Evolutionary conservation across 345 rosid species (phyloP), one percentile per base, ranked within the genome.

Genomic region (Eucalyptus camaldulensis): DNA sequence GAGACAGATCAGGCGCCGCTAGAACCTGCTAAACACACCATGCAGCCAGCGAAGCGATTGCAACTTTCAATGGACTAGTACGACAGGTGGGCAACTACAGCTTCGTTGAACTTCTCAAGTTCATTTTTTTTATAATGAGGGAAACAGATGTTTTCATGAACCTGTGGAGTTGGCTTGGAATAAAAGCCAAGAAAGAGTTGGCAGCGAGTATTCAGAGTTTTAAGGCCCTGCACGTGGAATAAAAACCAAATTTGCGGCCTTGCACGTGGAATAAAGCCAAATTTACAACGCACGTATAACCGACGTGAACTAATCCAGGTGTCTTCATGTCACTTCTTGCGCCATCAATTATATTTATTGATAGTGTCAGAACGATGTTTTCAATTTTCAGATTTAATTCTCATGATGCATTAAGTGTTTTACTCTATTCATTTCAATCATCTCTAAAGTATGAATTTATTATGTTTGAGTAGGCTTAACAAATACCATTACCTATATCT

Each of bases 301-400:
- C 69, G 8, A 62, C 31, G 14, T 29, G 69, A 29, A 1, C 0
- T 27, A 62, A 29, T 13, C 33, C 69, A 12, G 3, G 33, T 29
- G 69, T 62, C 72, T 1, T 58, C 17, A 62, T 29, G 33, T 29
- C 16, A 62, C 72, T 27, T 29, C 17, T 1, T 29, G 33, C 14
- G 3, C 16, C 69, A 13, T 62, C 2, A 13, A 10, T 27, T 62
- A 29, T 29, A 62, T 29, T 13, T 29, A 1, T 51, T 51, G 54
- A 7, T 51, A 51, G 54, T 51, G 54, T 51, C 1, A 51, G 54
- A 3, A 51, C 8, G 54, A 17, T 51, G 54, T 51, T 51, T 16
- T 17, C 8, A 17, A 9, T 22, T 56, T 22, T 54, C 25, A 54
- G 4, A 1, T 54, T 54, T 0, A 21, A 21, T 21, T 54, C 4